Evolutionary conservation across 805 yeast genomes (phyloP).

Genomic region (Yarrowia sp.): DNA sequence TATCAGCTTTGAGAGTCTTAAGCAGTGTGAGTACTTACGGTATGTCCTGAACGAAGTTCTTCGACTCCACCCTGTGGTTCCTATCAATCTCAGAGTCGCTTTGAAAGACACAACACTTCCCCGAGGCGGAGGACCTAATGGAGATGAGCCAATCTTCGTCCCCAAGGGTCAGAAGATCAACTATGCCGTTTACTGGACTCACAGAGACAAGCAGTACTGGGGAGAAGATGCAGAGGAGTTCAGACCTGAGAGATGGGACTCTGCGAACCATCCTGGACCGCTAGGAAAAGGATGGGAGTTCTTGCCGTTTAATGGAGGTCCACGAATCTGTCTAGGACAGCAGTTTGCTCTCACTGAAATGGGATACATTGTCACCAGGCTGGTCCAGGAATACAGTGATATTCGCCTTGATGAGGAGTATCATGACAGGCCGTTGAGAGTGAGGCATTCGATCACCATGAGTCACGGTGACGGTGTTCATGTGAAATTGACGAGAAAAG

Average conservation of each 20-base stretch:
- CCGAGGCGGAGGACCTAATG: conserved; percentile 58
- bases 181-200: conserved; percentile 55
- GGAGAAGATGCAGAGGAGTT: conserved; percentile 56
- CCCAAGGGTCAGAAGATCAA: conserved; percentile 55
- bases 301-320: conserved; percentile 46
- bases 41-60: conserved; percentile 58
- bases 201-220: conserved; percentile 53
- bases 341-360: conserved; percentile 64
- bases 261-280: conserved; percentile 44
- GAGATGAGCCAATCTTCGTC: conserved; percentile 52
- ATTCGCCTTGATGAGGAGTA: conserved; percentile 13
- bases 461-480: conserved; percentile 12
- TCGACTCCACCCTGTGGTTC: conserved; percentile 61
- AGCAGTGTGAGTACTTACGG: conserved; percentile 57
- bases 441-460: conserved; percentile 13
- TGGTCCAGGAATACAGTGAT: conserved; percentile 46
- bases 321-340: conserved; percentile 62
- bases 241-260: conserved; percentile 60
- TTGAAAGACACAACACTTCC: conserved; percentile 58
- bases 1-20: conserved; percentile 56
- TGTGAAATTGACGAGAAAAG: neutral
- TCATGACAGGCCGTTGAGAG: conserved; percentile 8
- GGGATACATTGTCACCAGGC: conserved; percentile 54
- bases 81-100: conserved; percentile 57
- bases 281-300: conserved; percentile 53